phyloP scores from a whole-genome alignment of 2,329 filamentous ascomycete species.

The Xylaria sp. region DNA sequence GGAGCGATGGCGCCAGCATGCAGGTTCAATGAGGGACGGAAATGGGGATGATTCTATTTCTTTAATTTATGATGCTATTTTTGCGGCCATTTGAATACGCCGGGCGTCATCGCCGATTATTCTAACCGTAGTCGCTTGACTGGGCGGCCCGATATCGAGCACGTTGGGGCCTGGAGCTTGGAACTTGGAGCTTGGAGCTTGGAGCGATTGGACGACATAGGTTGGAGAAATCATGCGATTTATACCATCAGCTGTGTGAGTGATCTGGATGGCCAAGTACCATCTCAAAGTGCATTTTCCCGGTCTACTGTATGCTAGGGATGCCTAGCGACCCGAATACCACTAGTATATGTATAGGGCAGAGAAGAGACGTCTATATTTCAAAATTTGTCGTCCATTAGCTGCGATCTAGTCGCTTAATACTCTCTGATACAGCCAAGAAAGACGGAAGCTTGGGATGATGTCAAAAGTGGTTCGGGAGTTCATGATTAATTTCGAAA shows the following conservation, averaged over 20 bases:
- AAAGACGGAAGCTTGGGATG: neutral
- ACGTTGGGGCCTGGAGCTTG: slow-evolving; percentile 3
- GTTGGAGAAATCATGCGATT: slow-evolving; percentile 6
- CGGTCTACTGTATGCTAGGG: slow-evolving; percentile 10
- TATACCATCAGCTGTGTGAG: neutral
- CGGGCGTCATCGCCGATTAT: neutral
- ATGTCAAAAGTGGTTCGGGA: slow-evolving; percentile 3
- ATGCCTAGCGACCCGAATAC: slow-evolving; percentile 5
- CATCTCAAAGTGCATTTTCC: neutral
- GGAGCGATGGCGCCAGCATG: slow-evolving; percentile 50
- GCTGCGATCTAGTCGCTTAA: neutral
- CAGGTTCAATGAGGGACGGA: slow-evolving; percentile 38
- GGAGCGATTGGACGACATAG: slow-evolving; percentile 15
- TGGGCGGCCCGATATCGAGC: slow-evolving; percentile 10
- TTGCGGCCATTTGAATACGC: neutral
- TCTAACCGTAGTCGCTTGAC: neutral
- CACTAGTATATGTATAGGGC: no score
- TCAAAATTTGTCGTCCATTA: neutral
- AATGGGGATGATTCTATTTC: neutral
- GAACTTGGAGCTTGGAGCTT: slow-evolving; percentile 7
- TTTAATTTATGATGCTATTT: no score
- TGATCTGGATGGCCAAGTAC: neutral
- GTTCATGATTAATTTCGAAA: neutral
- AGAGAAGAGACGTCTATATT: neutral
- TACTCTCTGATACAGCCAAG: neutral